Base-by-base conservation (phyloP, 2,329 filamentous ascomycete genomes). In the Phialophora verrucosa region DNA sequence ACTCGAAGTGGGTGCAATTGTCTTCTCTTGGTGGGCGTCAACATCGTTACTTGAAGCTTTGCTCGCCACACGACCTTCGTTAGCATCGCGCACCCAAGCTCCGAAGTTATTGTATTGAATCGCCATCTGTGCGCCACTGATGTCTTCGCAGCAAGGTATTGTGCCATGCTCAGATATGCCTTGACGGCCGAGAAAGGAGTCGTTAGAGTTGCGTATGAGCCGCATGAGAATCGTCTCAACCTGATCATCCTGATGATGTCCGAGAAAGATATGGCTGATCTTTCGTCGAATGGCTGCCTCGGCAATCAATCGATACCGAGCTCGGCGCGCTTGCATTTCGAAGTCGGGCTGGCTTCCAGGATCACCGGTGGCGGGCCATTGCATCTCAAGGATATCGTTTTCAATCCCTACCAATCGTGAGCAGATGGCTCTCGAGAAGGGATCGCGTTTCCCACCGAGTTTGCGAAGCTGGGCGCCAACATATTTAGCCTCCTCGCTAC, bases 161-260 rank as follows among this genome's bases (percentile, higher is more conserved):
- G 55, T 32, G 23, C 61, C 64, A 12, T 49, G 54, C 23, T 57
- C 53, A 4, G 50, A 20, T 57, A 74, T 74, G 32, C 70, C 71
- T 61, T 63, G 60, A 10, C 71, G 61, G 14, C 65, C 68, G 8
- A 71, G 63, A 32, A 68, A 66, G 6, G 63, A 64, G 23, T 47
- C 56, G 20, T 32, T 63, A 10, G 63, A 35, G 25, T 69, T 67
- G 17, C 62, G 59, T n/a, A 68, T 58, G 42, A 98, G 78, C 50
- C 95, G 86, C 88, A 93, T 91, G 57, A 98, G 79, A 3, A 96
- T 84, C 0, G 93, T 97, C 79, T 99, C 95, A 63, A 93, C 90
- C 74, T 95, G 92, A 74, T 99, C 95, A 74, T 97, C 93, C 68
- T 85, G 83, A 76, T 99, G 95, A 75, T 99, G 95, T 3, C 90